These are phyloP conservation scores for Adenanthera pavonina DNA, from an alignment of 306 rosid species.

Conservation along the genomic window DNA sequence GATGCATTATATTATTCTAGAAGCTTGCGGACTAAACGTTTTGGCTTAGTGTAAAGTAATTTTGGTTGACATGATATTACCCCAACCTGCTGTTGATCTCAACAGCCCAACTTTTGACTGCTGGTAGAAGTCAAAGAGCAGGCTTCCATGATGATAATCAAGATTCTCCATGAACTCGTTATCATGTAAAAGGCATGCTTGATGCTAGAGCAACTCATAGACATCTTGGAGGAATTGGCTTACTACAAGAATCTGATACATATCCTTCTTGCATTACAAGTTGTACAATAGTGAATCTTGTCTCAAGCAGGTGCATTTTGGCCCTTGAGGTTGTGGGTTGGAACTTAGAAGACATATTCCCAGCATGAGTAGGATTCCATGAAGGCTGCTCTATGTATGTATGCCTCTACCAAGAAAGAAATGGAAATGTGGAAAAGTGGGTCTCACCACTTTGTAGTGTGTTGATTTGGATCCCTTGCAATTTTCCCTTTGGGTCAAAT, in stretches of 20 bases:
- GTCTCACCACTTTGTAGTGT: slow-evolving; percentile 9
- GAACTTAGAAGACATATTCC: slow-evolving; percentile 4
- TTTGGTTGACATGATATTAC: neutral
- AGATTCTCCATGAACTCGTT: slow-evolving; percentile 22
- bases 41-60: slow-evolving; percentile 3
- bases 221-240: slow-evolving; percentile 27
- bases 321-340: neutral
- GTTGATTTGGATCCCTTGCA: neutral
- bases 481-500: too few relatives aligned
- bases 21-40: neutral
- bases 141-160: slow-evolving; percentile 27
- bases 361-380: slow-evolving; percentile 5
- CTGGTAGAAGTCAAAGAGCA: slow-evolving; percentile 21
- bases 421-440: slow-evolving; percentile 2
- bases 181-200: slow-evolving; percentile 20
- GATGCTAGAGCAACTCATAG: slow-evolving; percentile 27
- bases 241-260: slow-evolving; percentile 1
- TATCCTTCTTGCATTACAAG: slow-evolving; percentile 29
- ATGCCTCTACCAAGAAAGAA: neutral
- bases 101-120: slow-evolving; percentile 51
- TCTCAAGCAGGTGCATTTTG: neutral
- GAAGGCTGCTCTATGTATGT: slow-evolving; percentile 19
- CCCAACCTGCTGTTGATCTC: neutral
- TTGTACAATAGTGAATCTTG: slow-evolving; percentile 4
- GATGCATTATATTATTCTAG: neutral